A percentile compares a stretch with the other conserved stretches of the same genome.
These are phyloP conservation scores for Penicillium sp. DNA, from an alignment of 2,329 filamentous ascomycete genomes.

Conservation along the genomic window DNA sequence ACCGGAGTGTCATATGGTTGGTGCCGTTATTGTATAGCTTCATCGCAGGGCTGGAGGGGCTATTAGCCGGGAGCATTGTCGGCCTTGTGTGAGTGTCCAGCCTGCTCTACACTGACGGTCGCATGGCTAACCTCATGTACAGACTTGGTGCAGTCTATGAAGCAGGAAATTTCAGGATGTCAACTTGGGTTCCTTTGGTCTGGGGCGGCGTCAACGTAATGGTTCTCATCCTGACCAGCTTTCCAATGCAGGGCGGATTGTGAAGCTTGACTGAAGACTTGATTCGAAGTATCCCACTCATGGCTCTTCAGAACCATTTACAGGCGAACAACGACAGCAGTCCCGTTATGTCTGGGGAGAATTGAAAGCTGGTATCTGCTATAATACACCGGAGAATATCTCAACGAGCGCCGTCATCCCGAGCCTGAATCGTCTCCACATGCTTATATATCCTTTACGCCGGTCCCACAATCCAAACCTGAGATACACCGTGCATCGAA, in stretches of 20 bases:
- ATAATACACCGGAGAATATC: constrained; percentile 18
- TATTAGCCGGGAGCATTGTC: constrained; percentile 75
- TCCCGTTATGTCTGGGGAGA: background rate
- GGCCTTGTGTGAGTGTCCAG: constrained; percentile 67
- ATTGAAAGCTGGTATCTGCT: constrained; percentile 7
- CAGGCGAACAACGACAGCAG: background rate
- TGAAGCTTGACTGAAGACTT: constrained; percentile 41
- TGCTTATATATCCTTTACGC: constrained; percentile 21
- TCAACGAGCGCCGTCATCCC: constrained; percentile 13
- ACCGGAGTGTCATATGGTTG: constrained; percentile 57
- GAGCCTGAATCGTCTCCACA: constrained; percentile 10
- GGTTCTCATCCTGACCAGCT: constrained; percentile 78
- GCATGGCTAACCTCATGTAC: background rate
- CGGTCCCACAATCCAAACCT: constrained; percentile 11
- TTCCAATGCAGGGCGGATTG: constrained; percentile 85
- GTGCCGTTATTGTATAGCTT: constrained; percentile 66
- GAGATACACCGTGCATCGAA: constrained; percentile 5
- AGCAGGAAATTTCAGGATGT: constrained; percentile 81
- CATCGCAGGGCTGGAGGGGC: constrained; percentile 68
- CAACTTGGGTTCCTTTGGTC: constrained; percentile 86
- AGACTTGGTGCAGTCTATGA: constrained; percentile 77
- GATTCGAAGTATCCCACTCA: background rate
- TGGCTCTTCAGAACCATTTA: background rate
- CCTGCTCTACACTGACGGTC: constrained; percentile 1
- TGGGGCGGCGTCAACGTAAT: constrained; percentile 84